Base-by-base conservation (phyloP, 179 eudicot genomes). In the Spergularia azorica region DNA sequence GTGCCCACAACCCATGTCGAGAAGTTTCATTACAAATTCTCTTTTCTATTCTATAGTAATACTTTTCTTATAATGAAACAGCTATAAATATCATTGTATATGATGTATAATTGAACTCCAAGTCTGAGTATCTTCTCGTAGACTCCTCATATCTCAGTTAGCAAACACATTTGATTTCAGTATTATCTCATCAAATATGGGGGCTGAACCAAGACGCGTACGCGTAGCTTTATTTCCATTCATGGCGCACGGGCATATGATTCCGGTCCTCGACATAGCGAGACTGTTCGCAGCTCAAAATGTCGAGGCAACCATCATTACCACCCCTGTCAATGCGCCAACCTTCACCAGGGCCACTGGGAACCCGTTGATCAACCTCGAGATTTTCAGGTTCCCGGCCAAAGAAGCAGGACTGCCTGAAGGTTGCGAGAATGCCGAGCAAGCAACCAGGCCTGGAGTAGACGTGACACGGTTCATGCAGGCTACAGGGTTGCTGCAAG, bases 201-300 rank as follows among this genome's bases (percentile, higher is more conserved):
- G 51, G 38, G 16, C 26, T 10, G 59, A 77, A 65, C 17, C 48
- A 17, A 13, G 46, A 3, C 43, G 84, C 39, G 80, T 89, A 43
- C 87, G 82, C 61, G 79, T 82, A 13, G 74, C 79, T 72, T 82
- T 88, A 66, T 86, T 90, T 55, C 91, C 93, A 2, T 38, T 83
- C 36, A 70, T 80, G 84, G 88, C 88, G 18, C 82, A 83, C 46
- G 92, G 92, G 71, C 92, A 90, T 75, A 86, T 89, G 89, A 85
- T 90, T 41, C 95, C 92, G n/a, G 54, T 71, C 55, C 76, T 89
- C 5, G 90, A 90, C 82, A 85, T 87, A 52, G 91, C 91, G 5
- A 83, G 81, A 48, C 83, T 89, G 2, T 86, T 89, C 32, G 62
- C 82, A 41, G 68, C 87, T 11, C 88, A 78, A 0, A 84, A 81